Evolutionary conservation across 306 rosid genomes (phyloP), one percentile per base, ranked within the genome.

Genomic region (Lupinus albus): DNA sequence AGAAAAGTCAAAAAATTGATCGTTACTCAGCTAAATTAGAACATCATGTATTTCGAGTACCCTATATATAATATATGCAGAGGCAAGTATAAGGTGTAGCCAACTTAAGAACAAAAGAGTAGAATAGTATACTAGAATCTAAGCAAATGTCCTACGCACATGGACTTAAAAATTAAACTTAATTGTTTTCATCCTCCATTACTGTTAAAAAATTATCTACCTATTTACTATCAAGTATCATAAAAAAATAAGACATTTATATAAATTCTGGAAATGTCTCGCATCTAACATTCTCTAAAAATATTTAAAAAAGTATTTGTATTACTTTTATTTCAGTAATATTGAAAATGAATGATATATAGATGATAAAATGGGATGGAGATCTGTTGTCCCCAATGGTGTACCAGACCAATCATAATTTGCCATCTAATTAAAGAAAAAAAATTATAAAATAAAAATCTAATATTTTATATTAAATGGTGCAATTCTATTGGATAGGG

Each of bases 271-370:
- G n/a, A 46, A 46, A 33, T 71, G n/a, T 2, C n/a, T 4, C 61
- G 9, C 59, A 74, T 46, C 18, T 60, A 71, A 70, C 67, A 71
- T 71, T 71, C 75, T 46, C 64, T 63, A 64, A 41, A 53, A 33
- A n/a, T 4, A 47, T n/a, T 6, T 3, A 11, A 0, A 32, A n/a
- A n/a, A n/a, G n/a, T n/a, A n/a, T n/a, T n/a, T n/a, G n/a, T n/a
- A n/a, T n/a, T n/a, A n/a, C n/a, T n/a, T n/a, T n/a, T n/a, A n/a
- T n/a, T n/a, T n/a, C n/a, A n/a, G n/a, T n/a, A n/a, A n/a, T n/a
- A n/a, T n/a, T n/a, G n/a, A n/a, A n/a, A n/a, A n/a, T n/a, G n/a
- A n/a, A n/a, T n/a, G n/a, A n/a, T n/a, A n/a, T n/a, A n/a, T n/a
- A n/a, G n/a, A n/a, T n/a, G n/a, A n/a, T n/a, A n/a, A n/a, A n/a